Base-by-base conservation (phyloP, 768 basidiomycete species). In the Podaxis mareebaensis region DNA sequence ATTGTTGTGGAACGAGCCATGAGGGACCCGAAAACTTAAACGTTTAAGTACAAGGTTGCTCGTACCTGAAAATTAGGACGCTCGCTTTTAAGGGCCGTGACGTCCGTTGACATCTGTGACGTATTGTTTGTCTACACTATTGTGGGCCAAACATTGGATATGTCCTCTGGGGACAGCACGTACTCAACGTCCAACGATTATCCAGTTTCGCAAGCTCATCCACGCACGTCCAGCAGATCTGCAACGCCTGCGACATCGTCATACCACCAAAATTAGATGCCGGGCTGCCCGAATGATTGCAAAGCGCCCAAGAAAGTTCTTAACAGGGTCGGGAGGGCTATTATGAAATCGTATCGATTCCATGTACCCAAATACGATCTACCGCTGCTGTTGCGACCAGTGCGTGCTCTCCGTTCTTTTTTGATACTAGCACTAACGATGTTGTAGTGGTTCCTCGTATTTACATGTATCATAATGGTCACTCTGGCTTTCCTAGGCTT, bases 391-490 rank as follows among this genome's bases (percentile, higher is more conserved):
- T 70, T 93, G 39, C 85, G 92, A 60, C 90, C 89, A 71, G 90
- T 62, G 73, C 73, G 65, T 51, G 38, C 15, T 17, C 51, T 20
- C 79, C 58, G 49, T 58, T 60, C 46, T 38, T 26, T 60, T 22
- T 22, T 22, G 26, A 26, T 22, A 13, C 57, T 58, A 53, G 60
- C 36, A 36, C 7, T 55, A 22, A 24, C 33, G 44, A 60, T 33
- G 39, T 44, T 52, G 2, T 57, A 93, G 92, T 94, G 92, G 92
- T 95, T 95, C 69, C 70, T 93, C n/a, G 66, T 85, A 33, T 87
- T 90, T 69, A 92, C 92, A 33, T 77, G 75, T 66, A 39, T 88
- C 28, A 80, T 92, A 57, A 90, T 93, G 85, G 69, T 89, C 39
- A 63, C 85, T 8, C 81, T 95, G 15, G 91, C 87, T 3, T 80